Percentiles rank a stretch among this genome's conserved stretches.
These are phyloP conservation scores for Pythium brachiatum DNA, from an alignment of 352 stramenopile species.

Conservation along the genomic window DNA sequence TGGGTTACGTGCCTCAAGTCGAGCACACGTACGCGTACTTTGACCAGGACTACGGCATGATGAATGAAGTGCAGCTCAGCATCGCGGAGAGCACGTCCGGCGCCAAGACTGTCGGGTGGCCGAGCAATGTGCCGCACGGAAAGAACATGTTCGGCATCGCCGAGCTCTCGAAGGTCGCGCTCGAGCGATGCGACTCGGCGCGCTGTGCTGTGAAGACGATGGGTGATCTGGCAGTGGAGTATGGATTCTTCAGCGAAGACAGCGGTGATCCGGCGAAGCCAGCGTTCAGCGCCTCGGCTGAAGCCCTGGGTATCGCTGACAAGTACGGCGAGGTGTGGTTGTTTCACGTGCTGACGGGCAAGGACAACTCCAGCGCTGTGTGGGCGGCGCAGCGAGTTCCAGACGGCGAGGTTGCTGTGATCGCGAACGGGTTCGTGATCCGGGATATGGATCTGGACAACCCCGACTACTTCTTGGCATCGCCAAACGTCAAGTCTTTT, in stretches of 20 bases:
- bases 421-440: conserved; percentile 91
- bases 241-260: conserved; percentile 90
- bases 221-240: conserved; percentile 80
- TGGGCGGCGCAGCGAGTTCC: conserved; percentile 89
- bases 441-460: conserved; percentile 69
- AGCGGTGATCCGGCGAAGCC: conserved; percentile 37
- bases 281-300: conserved; percentile 43
- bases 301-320: conserved; percentile 81
- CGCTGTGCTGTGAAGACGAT: conserved; percentile 76
- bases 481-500: conserved; percentile 66
- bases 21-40: conserved; percentile 87
- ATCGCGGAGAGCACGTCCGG: conserved; percentile 88
- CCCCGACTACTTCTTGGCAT: conserved; percentile 74
- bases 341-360: conserved; percentile 89
- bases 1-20: conserved; percentile 81
- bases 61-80: conserved; percentile 87
- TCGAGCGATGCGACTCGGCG: conserved; percentile 73
- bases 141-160: conserved; percentile 77
- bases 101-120: conserved; percentile 53
- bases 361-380: conserved; percentile 70
- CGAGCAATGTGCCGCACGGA: conserved; percentile 38
- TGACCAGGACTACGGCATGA: conserved; percentile 86
- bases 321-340: conserved; percentile 81
- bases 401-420: conserved; percentile 71
- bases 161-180: conserved; percentile 75